Base-by-base conservation (phyloP, 2,329 filamentous ascomycete species). In the Dactylonectria macrodidyma region DNA sequence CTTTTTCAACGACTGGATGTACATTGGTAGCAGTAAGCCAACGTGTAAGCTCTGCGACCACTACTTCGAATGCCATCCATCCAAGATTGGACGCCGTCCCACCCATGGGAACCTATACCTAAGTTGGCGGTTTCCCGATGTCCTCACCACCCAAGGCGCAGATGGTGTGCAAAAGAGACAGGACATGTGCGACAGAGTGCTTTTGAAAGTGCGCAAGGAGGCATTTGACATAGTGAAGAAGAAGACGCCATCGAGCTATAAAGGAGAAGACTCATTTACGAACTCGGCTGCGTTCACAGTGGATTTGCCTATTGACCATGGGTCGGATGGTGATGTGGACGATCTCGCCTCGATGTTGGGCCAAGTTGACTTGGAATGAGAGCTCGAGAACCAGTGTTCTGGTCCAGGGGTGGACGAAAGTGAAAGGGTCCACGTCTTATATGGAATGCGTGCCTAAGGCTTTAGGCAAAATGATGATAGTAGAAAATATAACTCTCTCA, bases 261-360 rank as follows among this genome's bases (percentile, higher is more conserved):
- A 47, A 44, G 51, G 34, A 5, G 48, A 68, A 9, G 68, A 70
- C 22, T 71, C 70, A 1, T 57, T 67, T 16, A 71, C 70, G 3
- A 56, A 56, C 26, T 68, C 67, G 30, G 59, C 33, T 91, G 91
- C 75, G 88, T 89, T 0, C 85, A 68, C 61, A 5, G 8, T 88
- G 6, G 44, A 41, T 12, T 14, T 9, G n/a, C 4, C 5, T 3
- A 24, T 24, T 7, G n/a, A 11, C 8, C 12, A 1, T 5, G 11
- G 52, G 41, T 33, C 16, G 4, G 36, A 47, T 12, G 34, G 24
- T 47, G 26, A 47, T 2, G 12, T 16, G 34, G 38, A 55, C 36
- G 62, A 65, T 36, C 22, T 52, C 11, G 16, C 56, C 5, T 30
- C 48, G 5, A 19, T 12, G 8, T 4, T 47, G 12, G 50, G 26